These are phyloP conservation scores for Pyrenula massariospora DNA, from an alignment of 495 filamentous ascomycete genomes.

Conservation along the genomic window DNA sequence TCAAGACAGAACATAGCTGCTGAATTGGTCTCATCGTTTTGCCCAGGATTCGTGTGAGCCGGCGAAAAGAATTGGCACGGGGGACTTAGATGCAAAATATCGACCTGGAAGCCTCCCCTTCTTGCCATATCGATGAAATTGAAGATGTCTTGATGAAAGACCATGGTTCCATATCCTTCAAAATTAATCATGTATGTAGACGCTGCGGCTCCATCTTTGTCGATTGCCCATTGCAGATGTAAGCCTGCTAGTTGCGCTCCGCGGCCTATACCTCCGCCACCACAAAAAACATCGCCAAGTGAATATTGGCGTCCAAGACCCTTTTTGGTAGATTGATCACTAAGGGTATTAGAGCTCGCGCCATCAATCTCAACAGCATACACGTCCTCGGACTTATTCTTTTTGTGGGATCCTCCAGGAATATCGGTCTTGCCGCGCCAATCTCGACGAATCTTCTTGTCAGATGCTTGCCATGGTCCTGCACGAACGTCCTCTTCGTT, in stretches of 20 bases:
- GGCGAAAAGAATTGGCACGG: conserved; percentile 79
- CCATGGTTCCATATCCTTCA: conserved; percentile 32
- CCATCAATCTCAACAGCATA: not conserved
- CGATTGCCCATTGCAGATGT: conserved; percentile 47
- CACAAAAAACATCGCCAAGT: conserved; percentile 63
- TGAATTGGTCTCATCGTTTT: conserved; percentile 63
- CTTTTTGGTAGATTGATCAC: not conserved
- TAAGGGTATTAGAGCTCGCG: not conserved
- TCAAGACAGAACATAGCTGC: conserved; percentile 55
- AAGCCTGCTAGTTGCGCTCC: conserved; percentile 56
- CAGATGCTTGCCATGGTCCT: conserved; percentile 13
- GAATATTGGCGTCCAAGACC: conserved; percentile 34
- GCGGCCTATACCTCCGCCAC: conserved; percentile 62
- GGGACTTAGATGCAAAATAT: conserved; percentile 70
- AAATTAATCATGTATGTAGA: conserved; percentile 52
- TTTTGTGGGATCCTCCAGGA: not conserved
- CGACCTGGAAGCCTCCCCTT: conserved; percentile 31
- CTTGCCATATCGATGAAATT: conserved; percentile 19
- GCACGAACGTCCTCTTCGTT: conserved; percentile 17
- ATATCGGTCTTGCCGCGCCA: conserved; percentile 24
- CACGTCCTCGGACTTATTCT: not conserved
- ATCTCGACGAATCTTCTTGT: conserved; percentile 9
- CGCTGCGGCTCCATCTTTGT: conserved; percentile 42
- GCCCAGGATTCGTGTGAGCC: conserved; percentile 53
- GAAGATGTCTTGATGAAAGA: conserved; percentile 20